Conservation (phyloP, 331 rosid species). For the Erythrophleum ivorense region DNA sequence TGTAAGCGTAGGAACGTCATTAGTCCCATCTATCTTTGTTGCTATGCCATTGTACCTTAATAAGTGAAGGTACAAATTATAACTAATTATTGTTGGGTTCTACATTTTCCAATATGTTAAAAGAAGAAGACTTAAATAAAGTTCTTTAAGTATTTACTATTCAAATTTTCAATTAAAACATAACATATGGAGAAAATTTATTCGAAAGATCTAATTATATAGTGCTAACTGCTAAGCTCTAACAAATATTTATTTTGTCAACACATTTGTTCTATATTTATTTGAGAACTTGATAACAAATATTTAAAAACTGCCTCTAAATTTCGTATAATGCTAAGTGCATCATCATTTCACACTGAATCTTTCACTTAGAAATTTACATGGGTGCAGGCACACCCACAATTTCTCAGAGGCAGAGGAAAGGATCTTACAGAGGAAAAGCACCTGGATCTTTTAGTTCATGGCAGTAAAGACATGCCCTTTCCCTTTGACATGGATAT, state of each 20-base stretch:
- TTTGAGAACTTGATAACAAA: background rate
- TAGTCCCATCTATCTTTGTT: conserved; percentile 45
- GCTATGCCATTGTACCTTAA: conserved; percentile 42
- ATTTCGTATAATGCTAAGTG: background rate
- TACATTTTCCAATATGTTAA: background rate
- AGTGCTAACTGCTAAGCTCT: too few relatives aligned
- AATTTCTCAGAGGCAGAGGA: conserved; percentile 37
- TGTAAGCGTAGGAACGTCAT: conserved; percentile 58
- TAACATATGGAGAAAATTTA: background rate
- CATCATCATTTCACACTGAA: background rate
- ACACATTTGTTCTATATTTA: background rate
- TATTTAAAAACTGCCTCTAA: background rate
- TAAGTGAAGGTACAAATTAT: background rate
- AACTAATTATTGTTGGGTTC: background rate
- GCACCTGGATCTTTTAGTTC: conserved; percentile 56
- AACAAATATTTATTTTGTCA: background rate
- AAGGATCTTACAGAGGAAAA: conserved; percentile 62
- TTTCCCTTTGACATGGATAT: conserved; percentile 53
- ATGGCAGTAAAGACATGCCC: conserved; percentile 52
- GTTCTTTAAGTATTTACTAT: background rate
- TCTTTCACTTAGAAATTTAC: background rate
- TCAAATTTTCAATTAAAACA: background rate
- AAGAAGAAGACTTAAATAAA: background rate
- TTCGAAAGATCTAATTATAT: too few relatives aligned
- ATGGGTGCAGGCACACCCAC: background rate